These are phyloP conservation scores for Collybia sordida DNA, from an alignment of 768 basidiomycete species.

Conservation along the genomic window DNA sequence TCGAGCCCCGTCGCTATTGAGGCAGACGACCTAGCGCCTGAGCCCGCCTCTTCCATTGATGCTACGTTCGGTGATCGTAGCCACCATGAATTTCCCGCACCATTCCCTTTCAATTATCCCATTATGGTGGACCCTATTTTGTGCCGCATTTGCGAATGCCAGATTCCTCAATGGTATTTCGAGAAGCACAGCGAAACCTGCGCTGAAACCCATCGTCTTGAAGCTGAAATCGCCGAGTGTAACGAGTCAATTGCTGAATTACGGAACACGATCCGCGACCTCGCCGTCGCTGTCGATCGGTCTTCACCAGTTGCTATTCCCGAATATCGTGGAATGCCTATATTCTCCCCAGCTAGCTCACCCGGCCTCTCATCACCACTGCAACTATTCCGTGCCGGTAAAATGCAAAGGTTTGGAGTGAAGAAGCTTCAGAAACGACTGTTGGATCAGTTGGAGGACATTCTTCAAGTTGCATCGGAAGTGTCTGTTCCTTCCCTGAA, in stretches of 20 bases:
- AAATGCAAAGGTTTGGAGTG: conserved; percentile 77
- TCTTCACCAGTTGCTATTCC: conserved; percentile 65
- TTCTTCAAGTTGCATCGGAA: conserved; percentile 75
- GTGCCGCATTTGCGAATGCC: conserved; percentile 96
- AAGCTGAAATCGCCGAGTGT: conserved; percentile 91
- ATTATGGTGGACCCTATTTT: conserved; percentile 84
- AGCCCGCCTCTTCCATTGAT: conserved; percentile 40
- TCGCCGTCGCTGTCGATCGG: conserved; percentile 69
- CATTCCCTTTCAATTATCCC: conserved; percentile 74
- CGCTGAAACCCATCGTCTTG: conserved; percentile 91
- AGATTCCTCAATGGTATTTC: conserved; percentile 98
- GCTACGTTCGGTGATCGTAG: conserved; percentile 31
- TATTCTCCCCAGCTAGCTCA: conserved; percentile 72
- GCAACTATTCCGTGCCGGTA: conserved; percentile 72
- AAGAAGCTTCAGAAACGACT: conserved; percentile 81
- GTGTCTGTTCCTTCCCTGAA: conserved; percentile 86
- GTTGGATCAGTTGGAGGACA: conserved; percentile 85
- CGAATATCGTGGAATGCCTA: conserved; percentile 88
- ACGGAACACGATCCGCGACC: conserved; percentile 80
- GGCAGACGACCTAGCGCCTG: conserved; percentile 42
- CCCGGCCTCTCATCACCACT: conserved; percentile 74
- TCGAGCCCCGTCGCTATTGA: conserved; percentile 62
- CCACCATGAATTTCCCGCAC: conserved; percentile 51
- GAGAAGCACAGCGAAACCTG: conserved; percentile 99
- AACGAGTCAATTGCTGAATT: conserved; percentile 92